Percentiles rank a stretch among this genome's conserved stretches.
phyloP scores from a whole-genome alignment of 2,329 filamentous ascomycete species.

The Aulographum hederae region DNA sequence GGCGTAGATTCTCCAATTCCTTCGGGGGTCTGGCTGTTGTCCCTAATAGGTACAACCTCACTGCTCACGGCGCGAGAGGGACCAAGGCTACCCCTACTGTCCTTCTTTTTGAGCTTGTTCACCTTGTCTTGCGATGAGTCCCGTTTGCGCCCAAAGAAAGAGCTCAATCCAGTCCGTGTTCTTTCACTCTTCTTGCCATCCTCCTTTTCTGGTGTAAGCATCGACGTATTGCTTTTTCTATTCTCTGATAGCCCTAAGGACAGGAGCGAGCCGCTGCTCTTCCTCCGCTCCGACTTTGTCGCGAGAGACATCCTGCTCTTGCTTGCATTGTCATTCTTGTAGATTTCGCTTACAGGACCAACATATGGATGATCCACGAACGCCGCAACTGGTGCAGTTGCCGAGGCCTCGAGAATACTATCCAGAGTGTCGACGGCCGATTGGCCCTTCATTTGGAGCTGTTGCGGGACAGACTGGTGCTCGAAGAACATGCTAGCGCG shows the following conservation, averaged over 20 bases:
- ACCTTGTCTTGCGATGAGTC: not conserved
- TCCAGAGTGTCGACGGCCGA: conserved; percentile 83
- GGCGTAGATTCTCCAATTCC: conserved; percentile 9
- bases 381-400: conserved; percentile 69
- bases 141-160: conserved; percentile 2
- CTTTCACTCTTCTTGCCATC: conserved; percentile 2
- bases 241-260: conserved; percentile 10
- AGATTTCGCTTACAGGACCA: conserved; percentile 35
- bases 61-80: conserved; percentile 4
- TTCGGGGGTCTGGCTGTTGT: too few species aligned
- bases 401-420: conserved; percentile 78
- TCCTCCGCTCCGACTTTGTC: conserved; percentile 26
- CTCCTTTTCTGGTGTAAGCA: conserved; percentile 2
- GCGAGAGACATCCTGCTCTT: conserved; percentile 44
- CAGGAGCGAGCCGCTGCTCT: conserved; percentile 17
- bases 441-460: conserved; percentile 44
- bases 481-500: conserved; percentile 90
- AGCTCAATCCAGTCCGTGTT: too few species aligned
- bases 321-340: conserved; percentile 5
- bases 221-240: conserved; percentile 9
- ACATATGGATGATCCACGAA: conserved; percentile 82
- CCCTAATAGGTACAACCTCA: conserved; percentile 4
- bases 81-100: not conserved
- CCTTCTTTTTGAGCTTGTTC: not conserved
- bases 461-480: conserved; percentile 35